Conservation (phyloP, 345 rosid genomes). For the Populus nigra region DNA sequence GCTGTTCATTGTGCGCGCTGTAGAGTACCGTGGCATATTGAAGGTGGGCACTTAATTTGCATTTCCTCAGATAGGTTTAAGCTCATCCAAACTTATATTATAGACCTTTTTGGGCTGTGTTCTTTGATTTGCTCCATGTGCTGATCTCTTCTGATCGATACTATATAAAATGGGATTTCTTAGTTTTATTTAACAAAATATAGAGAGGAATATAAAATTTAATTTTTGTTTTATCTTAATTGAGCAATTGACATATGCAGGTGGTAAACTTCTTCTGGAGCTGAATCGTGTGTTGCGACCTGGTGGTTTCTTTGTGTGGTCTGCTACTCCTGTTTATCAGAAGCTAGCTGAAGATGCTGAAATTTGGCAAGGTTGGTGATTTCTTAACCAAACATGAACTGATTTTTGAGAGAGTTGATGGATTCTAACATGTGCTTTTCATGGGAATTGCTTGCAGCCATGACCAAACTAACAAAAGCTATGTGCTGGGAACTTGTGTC, state of each 20-base stretch:
- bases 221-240: neutral
- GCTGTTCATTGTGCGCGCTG: constrained; percentile 95
- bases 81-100: neutral
- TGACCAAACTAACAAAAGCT: constrained; percentile 65
- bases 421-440: constrained; percentile 24
- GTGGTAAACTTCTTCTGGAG: constrained; percentile 89
- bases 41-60: constrained; percentile 48
- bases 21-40: constrained; percentile 99
- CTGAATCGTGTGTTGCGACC: constrained; percentile 82
- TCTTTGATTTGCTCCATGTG: neutral
- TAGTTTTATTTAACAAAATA: neutral
- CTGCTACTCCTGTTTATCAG: constrained; percentile 98
- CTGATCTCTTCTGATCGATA: neutral
- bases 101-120: neutral
- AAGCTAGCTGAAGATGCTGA: constrained; percentile 68
- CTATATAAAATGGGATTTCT: neutral
- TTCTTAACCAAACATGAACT: neutral
- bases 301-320: constrained; percentile 94
- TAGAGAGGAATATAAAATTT: neutral
- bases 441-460: constrained; percentile 55
- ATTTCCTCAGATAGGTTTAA: neutral
- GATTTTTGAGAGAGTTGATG: constrained; percentile 10
- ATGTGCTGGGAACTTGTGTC: constrained; percentile 93
- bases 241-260: constrained; percentile 31
- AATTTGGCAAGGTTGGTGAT: constrained; percentile 78